Percentiles rank a stretch among this genome's conserved stretches.
Evolutionary conservation across 257 asterid genomes (phyloP).

Genomic region (Nicotiana otophora): DNA sequence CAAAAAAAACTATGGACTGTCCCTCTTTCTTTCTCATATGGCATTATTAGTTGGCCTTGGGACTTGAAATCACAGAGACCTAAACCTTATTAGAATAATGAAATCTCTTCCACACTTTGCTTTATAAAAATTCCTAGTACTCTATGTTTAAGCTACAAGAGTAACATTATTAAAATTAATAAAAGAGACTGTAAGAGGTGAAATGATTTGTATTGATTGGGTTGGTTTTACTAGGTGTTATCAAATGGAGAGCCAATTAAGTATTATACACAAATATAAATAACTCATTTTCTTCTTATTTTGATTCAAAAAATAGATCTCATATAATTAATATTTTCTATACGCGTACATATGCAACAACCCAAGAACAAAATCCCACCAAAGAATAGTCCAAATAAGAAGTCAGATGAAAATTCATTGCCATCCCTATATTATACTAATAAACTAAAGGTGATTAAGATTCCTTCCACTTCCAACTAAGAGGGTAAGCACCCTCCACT

Average conservation of each 20-base stretch:
- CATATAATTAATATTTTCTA: not conserved
- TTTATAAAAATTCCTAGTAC: conserved; percentile 15
- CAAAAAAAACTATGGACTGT: conserved; percentile 13
- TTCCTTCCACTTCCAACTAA: too few species aligned
- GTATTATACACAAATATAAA: not conserved
- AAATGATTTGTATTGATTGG: conserved; percentile 47
- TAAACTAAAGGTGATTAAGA: conserved; percentile 36
- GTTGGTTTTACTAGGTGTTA: conserved; percentile 36
- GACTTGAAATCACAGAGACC: conserved; percentile 55
- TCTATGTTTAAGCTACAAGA: conserved; percentile 17
- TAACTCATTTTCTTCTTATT: not conserved
- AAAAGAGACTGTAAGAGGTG: conserved; percentile 16
- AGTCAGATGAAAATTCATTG: conserved; percentile 43
- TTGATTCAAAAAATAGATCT: not conserved
- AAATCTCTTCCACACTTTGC: conserved; percentile 38
- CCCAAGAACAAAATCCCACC: conserved; percentile 23
- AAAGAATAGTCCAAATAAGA: conserved; percentile 36
- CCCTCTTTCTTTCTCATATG: conserved; percentile 35
- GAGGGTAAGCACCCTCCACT: too few species aligned
- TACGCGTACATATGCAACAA: conserved; percentile 18
- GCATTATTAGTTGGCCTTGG: conserved; percentile 69
- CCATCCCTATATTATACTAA: conserved; percentile 3
- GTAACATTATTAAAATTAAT: not conserved
- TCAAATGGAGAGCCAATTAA: conserved; percentile 6
- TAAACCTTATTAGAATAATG: conserved; percentile 36